Base-by-base conservation (phyloP, 2,329 filamentous ascomycete species). In the Magnaporthiopsis poae region DNA sequence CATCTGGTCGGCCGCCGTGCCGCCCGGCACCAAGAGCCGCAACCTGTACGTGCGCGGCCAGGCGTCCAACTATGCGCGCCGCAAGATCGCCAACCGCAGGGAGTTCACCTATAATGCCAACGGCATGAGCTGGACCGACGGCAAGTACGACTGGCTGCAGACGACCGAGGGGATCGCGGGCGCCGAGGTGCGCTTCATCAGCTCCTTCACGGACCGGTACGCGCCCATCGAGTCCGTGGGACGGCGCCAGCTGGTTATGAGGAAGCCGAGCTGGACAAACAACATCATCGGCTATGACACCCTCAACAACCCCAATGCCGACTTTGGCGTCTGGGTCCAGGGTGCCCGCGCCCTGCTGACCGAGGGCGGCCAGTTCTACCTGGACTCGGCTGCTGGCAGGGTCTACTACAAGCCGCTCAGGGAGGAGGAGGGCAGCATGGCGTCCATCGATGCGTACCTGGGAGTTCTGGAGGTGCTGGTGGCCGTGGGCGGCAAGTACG, bases 351-450 rank as follows among this genome's bases (percentile, higher is more conserved):
- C 31, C 33, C 56, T 69, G 18, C 52, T 69, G 9, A n/a, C 35
- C 60, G 68, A 68, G 29, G 68, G 66, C 29, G 68, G 68, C 5
- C 60, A 69, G 60, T 69, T 65, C 61, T 66, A 60, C 56, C 65
- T 68, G 18, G 68, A 69, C 61, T 67, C 66, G n/a, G 65, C 60
- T 15, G 61, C 66, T 9, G 66, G 66, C 7, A 65, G 52, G 59
- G 62, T 69, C 27, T 67, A 68, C 63, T 69, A 69, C 68, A 68
- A 68, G 52, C 68, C 68, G 13, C 33, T 69, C 5, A 35, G 29
- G 33, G 68, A 67, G 27, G 61, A 69, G 63, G 65, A 69, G 52
- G 62, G 65, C 39, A 62, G 56, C 39, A 66, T 46, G 27, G 36
- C 61, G 36, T 56, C 66, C 31, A 56, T 66, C 9, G 46, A 56